Base-by-base conservation (phyloP, 1,284 basidiomycete genomes). In the Pseudozyma sp. region DNA sequence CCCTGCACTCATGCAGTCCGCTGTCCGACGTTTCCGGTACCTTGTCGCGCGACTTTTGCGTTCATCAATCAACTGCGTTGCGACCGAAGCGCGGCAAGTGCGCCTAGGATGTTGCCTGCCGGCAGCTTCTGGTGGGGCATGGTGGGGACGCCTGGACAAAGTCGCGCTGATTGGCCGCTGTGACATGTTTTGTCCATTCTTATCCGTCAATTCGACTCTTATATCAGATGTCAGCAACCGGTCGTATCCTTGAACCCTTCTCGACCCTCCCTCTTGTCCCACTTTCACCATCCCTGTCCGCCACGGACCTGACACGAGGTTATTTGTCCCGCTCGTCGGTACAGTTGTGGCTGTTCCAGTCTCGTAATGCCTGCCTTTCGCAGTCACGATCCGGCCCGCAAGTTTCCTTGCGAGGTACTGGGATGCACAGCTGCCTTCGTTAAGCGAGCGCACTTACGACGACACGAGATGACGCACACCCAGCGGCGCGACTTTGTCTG, bases 401-500 rank as follows among this genome's bases (percentile, higher is more conserved):
- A 64, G 40, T 69, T 69, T 30, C 62, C 55, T 17, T 74, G 71
- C 62, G 57, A 64, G 0, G 58, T 66, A 10, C 48, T 54, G 14
- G 62, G 66, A 54, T 74, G 71, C 63, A 54, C 61, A 16, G 71
- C 71, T n/a, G 60, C 71, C 1, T 74, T 74, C 37, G 59, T 68
- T 49, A 74, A 74, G 51, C 64, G 71, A 14, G 71, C 71, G 5
- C 71, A 74, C 43, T 44, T 74, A 42, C 66, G 71, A 14, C 10
- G 71, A 24, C 71, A 74, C 55, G 66, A 74, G 54, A 69, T 74
- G 71, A 74, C 71, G 17, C 71, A 74, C 35, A 69, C 71, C 0
- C 66, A 63, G 39, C 17, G 66, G 11, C 62, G 71, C 13, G 71
- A 74, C 46, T 74, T 69, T 30, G 31, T n/a, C 45, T 74, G 71